A percentile compares a stretch with the other conserved stretches of the same genome.
phyloP scores from a whole-genome alignment of 106 monocot species.

The Vanilla planifolia region DNA sequence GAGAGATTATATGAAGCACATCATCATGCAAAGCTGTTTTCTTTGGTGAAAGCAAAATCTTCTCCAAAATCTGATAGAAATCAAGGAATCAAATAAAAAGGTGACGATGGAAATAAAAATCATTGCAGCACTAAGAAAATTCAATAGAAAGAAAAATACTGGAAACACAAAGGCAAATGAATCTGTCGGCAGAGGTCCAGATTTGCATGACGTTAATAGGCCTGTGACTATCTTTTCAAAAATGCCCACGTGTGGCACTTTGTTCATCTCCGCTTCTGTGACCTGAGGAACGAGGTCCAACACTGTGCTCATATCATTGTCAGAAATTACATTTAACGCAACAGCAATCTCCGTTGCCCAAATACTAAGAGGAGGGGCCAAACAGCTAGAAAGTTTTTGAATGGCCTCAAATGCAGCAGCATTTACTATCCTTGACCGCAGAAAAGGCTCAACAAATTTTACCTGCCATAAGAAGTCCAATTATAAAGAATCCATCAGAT shows the following conservation, averaged over 20 bases:
- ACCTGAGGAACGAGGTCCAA: conserved; percentile 38
- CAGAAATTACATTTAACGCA: conserved; percentile 59
- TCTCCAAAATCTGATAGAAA: conserved; percentile 62
- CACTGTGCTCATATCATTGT: conserved; percentile 23
- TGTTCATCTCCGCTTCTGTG: conserved; percentile 25
- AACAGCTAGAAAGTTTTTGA: conserved; percentile 66
- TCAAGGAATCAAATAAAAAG: neutral
- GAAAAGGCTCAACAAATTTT: conserved; percentile 70
- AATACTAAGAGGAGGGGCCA: conserved; percentile 77
- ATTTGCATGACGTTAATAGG: conserved; percentile 57
- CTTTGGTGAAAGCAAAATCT: conserved; percentile 72
- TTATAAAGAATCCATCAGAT: neutral
- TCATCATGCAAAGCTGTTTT: conserved; percentile 89
- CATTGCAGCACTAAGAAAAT: neutral
- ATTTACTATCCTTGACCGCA: conserved; percentile 70
- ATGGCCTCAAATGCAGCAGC: conserved; percentile 76
- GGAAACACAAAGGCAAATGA: conserved; percentile 93
- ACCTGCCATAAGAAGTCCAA: conserved; percentile 47
- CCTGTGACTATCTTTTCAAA: conserved; percentile 71
- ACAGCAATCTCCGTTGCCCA: conserved; percentile 88
- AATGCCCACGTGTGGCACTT: conserved; percentile 34
- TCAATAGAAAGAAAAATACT: conserved; percentile 27
- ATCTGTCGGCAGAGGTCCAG: conserved; percentile 91
- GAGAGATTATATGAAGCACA: conserved; percentile 68
- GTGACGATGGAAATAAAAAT: neutral